These are phyloP conservation scores for Aureococcus anophagefferens DNA, from an alignment of 108 stramenopile species.

Conservation along the genomic window DNA sequence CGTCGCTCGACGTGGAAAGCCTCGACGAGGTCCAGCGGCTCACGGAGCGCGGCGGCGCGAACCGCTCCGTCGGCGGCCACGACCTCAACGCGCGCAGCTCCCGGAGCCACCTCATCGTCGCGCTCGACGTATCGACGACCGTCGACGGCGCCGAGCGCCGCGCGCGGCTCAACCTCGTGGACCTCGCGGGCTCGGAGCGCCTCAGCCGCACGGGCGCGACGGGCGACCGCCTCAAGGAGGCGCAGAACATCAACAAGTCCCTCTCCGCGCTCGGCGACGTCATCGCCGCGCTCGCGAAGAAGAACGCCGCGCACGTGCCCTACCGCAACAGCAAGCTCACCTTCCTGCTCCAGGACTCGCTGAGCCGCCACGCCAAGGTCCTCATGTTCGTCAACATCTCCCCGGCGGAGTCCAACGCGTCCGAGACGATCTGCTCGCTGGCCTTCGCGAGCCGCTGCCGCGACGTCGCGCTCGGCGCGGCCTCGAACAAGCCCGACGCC, in stretches of 20 bases:
- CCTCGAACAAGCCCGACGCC: background rate
- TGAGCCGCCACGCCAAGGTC: slow-evolving; percentile 21
- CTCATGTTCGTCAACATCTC: slow-evolving; percentile 39
- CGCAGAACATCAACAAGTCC: slow-evolving; percentile 46
- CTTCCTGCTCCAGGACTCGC: slow-evolving; percentile 34
- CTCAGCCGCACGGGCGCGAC: slow-evolving; percentile 22
- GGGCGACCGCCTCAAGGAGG: slow-evolving; percentile 39
- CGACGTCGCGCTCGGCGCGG: slow-evolving; percentile 27
- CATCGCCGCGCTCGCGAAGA: slow-evolving; percentile 32
- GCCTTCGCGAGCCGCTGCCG: slow-evolving; percentile 34
- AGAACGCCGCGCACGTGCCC: slow-evolving; percentile 31
- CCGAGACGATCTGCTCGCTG: slow-evolving; percentile 29
- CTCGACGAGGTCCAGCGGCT: slow-evolving; percentile 39
- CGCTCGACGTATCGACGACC: slow-evolving; percentile 1
- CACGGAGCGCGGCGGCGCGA: slow-evolving; percentile 19
- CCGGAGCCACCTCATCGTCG: slow-evolving; percentile 37
- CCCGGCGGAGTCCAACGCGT: slow-evolving; percentile 22
- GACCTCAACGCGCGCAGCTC: slow-evolving; percentile 43
- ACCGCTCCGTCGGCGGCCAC: slow-evolving; percentile 40
- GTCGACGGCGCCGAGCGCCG: slow-evolving; percentile 22
- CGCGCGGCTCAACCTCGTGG: slow-evolving; percentile 43
- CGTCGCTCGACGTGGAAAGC: slow-evolving; percentile 17
- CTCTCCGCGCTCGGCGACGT: slow-evolving; percentile 53
- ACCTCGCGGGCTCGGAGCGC: slow-evolving; percentile 51
- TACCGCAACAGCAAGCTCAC: slow-evolving; percentile 53